Conservation (phyloP, 2,329 filamentous ascomycete species). For the Fonsecaea erecta region DNA sequence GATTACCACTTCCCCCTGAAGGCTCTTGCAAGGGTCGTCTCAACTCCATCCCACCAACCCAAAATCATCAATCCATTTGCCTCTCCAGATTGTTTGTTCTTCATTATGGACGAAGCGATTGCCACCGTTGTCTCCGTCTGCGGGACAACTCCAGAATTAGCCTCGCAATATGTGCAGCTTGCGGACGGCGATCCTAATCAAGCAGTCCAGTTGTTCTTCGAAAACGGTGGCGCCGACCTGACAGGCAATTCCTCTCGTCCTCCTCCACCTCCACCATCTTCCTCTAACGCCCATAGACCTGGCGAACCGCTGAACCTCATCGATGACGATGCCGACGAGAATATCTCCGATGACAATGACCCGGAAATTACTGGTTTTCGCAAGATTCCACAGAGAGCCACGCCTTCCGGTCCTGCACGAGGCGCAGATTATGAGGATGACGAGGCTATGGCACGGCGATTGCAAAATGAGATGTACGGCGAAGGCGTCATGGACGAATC, state of each 20-base stretch:
- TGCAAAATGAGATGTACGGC: conserved; percentile 90
- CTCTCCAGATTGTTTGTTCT: neutral
- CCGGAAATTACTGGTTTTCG: conserved; percentile 44
- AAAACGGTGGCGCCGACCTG: conserved; percentile 71
- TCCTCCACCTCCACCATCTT: conserved; percentile 39
- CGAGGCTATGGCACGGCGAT: conserved; percentile 86
- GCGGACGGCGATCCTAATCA: conserved; percentile 83
- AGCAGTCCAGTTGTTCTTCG: conserved; percentile 87
- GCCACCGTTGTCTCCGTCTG: conserved; percentile 82
- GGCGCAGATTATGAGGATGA: conserved; percentile 68
- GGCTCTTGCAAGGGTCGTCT: conserved; percentile 17
- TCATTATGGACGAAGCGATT: conserved; percentile 70
- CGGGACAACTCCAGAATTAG: conserved; percentile 71
- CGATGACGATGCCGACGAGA: conserved; percentile 73
- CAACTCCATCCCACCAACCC: conserved; percentile 2
- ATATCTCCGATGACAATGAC: conserved; percentile 46
- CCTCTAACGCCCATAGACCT: conserved; percentile 22
- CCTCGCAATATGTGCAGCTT: conserved; percentile 80
- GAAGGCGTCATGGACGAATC: conserved; percentile 53
- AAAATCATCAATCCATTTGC: neutral
- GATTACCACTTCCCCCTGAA: conserved; percentile 6
- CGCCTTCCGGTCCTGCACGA: conserved; percentile 37
- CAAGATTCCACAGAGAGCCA: conserved; percentile 39
- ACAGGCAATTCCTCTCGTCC: conserved; percentile 56
- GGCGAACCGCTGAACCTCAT: conserved; percentile 50